A percentile compares a stretch with the other conserved stretches of the same genome.
Conservation (phyloP, 768 basidiomycete genomes). For the Rhodotorula toruloides region DNA sequence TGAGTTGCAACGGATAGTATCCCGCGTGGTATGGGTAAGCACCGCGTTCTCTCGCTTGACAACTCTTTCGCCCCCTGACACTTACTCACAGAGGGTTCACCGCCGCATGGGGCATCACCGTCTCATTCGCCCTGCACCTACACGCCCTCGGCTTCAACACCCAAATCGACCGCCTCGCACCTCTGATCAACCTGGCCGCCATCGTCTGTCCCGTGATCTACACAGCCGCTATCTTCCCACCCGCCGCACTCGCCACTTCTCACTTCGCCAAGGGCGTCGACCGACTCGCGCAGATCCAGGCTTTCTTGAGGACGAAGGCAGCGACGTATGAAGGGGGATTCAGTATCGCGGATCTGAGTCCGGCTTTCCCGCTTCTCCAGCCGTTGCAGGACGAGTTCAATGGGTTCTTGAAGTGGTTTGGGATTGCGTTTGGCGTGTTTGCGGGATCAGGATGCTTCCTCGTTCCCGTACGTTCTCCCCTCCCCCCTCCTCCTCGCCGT, state of each 20-base stretch:
- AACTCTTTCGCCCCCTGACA: background rate
- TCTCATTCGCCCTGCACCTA: background rate
- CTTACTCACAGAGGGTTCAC: slow-evolving; percentile 1
- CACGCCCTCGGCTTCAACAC: background rate
- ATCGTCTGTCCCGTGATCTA: background rate
- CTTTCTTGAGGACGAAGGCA: background rate
- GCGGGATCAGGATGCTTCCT: background rate
- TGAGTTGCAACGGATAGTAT: background rate
- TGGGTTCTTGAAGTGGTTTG: background rate
- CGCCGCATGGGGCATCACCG: background rate
- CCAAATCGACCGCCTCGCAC: background rate
- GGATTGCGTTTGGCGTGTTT: background rate
- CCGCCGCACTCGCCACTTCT: background rate
- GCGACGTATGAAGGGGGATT: background rate
- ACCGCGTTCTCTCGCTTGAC: too few relatives aligned
- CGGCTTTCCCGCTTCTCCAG: background rate
- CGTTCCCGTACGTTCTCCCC: background rate
- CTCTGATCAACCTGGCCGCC: background rate
- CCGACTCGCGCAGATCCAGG: background rate
- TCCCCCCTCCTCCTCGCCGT: background rate
- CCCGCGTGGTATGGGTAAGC: background rate
- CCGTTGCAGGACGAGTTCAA: background rate
- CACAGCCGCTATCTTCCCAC: background rate
- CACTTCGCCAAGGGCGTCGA: background rate
- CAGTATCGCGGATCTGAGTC: background rate